These are phyloP conservation scores for Debaryomyces tyrocola DNA, from an alignment of 805 yeast genomes.

Conservation along the genomic window DNA sequence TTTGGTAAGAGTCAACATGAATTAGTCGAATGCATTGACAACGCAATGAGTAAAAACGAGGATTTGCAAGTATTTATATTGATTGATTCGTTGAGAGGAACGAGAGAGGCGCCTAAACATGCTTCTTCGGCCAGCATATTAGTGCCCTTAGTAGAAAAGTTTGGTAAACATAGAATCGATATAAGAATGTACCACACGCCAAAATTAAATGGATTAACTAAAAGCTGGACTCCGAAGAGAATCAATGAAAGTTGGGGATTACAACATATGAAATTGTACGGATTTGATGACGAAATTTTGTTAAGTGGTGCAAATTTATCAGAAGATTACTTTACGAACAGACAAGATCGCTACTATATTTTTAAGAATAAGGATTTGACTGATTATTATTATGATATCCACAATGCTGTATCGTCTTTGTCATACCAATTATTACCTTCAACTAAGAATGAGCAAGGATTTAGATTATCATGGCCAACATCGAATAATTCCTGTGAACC, in stretches of 20 bases:
- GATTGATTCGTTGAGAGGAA: slow-evolving; percentile 87
- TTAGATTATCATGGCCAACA: slow-evolving; percentile 71
- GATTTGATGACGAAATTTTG: slow-evolving; percentile 87
- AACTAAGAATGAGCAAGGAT: slow-evolving; percentile 45
- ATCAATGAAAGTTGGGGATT: slow-evolving; percentile 90
- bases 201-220: slow-evolving; percentile 65
- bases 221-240: slow-evolving; percentile 70
- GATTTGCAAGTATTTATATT: slow-evolving; percentile 68
- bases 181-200: slow-evolving; percentile 90
- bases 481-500: slow-evolving; percentile 71
- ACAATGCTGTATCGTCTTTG: slow-evolving; percentile 61
- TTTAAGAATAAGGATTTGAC: slow-evolving; percentile 60
- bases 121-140: slow-evolving; percentile 73
- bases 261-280: slow-evolving; percentile 97
- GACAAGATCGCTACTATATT: slow-evolving; percentile 89
- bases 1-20: slow-evolving; percentile 83
- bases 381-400: slow-evolving; percentile 74
- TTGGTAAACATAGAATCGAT: slow-evolving; percentile 68
- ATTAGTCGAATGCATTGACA: slow-evolving; percentile 58
- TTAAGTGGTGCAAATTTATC: slow-evolving; percentile 92
- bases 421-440: slow-evolving; percentile 63
- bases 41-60: slow-evolving; percentile 60
- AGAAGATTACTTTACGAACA: slow-evolving; percentile 85
- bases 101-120: slow-evolving; percentile 82
- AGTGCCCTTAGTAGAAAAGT: slow-evolving; percentile 61